Evolutionary conservation across 371 early-diverging fungal genomes (phyloP), one percentile per base, ranked within the genome.

Genomic region (Rhizopus sp.): DNA sequence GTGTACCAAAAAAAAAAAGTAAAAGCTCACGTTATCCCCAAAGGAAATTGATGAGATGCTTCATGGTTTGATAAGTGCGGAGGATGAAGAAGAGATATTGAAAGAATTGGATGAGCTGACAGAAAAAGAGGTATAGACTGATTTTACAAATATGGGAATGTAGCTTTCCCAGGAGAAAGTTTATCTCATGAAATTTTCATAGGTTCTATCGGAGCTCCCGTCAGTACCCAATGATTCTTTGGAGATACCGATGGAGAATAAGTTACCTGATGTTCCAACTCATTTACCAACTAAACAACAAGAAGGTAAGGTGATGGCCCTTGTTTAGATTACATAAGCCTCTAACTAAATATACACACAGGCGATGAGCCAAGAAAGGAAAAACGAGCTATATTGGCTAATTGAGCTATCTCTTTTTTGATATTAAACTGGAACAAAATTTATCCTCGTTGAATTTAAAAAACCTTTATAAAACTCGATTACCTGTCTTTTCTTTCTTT

Each of bases 61-160:
- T 35, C 78, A 82, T 42, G 82, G 85, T 7, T 73, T 82, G 33
- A 78, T 96, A 23, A 83, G 90, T 13, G 78, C 75, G 3, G 91
- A 92, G 15, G 96, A 95, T 62, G 92, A 94, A 57, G 94, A 93
- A 57, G 93, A 89, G 5, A 89, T 93, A 38, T 72, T 87, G 65
- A 73, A 69, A 12, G 93, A 96, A 72, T 79, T 96, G 33, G 92
- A 90, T 44, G 74, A 68, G 61, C 66, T 91, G 33, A 67, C 69
- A 50, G 66, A 70, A 37, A 53, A 69, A 66, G 80, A 80, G 69
- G 80, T 77, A 67, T 42, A 37, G 7, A 6, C 32, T 10, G 4
- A 50, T 15, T 17, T 32, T 32, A 34, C 23, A 37, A 31, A 42
- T 29, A 17, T 29, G 13, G 37, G 31, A 32, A 50, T 53, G 45